A percentile compares a stretch with the other conserved stretches of the same genome.
phyloP scores from a whole-genome alignment of 1,139 yeast genomes.

The Yamadazyma pseudoaaseri region DNA sequence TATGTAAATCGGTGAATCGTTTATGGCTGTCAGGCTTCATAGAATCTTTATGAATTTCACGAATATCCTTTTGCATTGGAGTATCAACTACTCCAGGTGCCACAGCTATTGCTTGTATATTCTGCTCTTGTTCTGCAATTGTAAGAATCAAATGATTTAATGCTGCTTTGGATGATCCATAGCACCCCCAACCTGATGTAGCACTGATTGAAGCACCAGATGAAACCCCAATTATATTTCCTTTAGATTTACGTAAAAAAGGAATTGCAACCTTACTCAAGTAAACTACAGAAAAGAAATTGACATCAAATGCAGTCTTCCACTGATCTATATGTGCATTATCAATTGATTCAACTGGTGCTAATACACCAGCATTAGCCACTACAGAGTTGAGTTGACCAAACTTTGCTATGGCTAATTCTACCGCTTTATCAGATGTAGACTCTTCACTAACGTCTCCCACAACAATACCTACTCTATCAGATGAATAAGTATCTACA shows the following conservation, averaged over 20 bases:
- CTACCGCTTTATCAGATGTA: slow-evolving; percentile 41
- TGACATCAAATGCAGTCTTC: slow-evolving; percentile 69
- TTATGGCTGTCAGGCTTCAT: slow-evolving; percentile 60
- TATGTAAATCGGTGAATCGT: slow-evolving; percentile 60
- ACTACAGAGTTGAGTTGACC: slow-evolving; percentile 70
- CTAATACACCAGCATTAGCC: slow-evolving; percentile 86
- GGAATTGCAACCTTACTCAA: slow-evolving; percentile 61
- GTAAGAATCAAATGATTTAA: slow-evolving; percentile 70
- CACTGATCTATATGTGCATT: slow-evolving; percentile 53
- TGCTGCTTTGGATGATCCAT: slow-evolving; percentile 89
- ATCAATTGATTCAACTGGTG: slow-evolving; percentile 67
- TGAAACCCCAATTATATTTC: slow-evolving; percentile 71
- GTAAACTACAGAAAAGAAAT: slow-evolving; percentile 73
- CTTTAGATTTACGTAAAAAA: slow-evolving; percentile 52
- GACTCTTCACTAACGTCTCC: slow-evolving; percentile 63
- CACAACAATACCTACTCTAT: slow-evolving; percentile 50
- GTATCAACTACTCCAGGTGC: slow-evolving; percentile 97
- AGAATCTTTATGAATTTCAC: slow-evolving; percentile 51
- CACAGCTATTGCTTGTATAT: slow-evolving; percentile 59
- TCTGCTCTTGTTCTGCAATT: slow-evolving; percentile 65
- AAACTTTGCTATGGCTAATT: slow-evolving; percentile 46
- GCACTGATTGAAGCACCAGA: slow-evolving; percentile 76
- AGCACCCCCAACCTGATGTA: slow-evolving; percentile 82
- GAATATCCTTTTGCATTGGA: slow-evolving; percentile 74
- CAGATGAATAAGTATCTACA: slow-evolving; percentile 42